Evolutionary conservation across 768 basidiomycete species (phyloP).

Genomic region (Podaxis pistillaris): DNA sequence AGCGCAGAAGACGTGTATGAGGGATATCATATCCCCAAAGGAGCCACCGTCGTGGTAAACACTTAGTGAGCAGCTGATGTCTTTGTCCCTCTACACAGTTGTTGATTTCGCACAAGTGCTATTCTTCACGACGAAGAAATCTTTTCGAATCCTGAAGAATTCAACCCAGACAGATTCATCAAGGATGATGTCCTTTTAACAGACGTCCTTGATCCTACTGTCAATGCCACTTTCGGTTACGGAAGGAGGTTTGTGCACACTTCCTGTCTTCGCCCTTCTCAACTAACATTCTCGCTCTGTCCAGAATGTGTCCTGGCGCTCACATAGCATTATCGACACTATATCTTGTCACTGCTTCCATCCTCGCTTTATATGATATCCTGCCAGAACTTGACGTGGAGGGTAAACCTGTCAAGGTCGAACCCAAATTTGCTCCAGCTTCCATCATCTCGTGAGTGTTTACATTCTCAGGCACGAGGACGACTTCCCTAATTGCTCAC

Average conservation of each 20-base stretch:
- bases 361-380: slow-evolving; percentile 20
- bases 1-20: slow-evolving; percentile 39
- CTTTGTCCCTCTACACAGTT: too few species aligned
- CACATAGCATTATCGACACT: slow-evolving; percentile 2
- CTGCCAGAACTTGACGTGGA: slow-evolving; percentile 13
- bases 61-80: slow-evolving; percentile 14
- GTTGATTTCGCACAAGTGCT: slow-evolving; percentile 16
- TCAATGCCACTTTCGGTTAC: slow-evolving; percentile 17
- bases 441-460: slow-evolving; percentile 10
- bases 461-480: too few species aligned
- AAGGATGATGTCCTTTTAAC: slow-evolving; percentile 5
- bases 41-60: slow-evolving; percentile 16
- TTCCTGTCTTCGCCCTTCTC: background rate
- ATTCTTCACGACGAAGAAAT: slow-evolving; percentile 32
- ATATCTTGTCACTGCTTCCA: slow-evolving; percentile 9
- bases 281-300: background rate
- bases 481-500: background rate
- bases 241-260: slow-evolving; percentile 16
- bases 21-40: slow-evolving; percentile 32
- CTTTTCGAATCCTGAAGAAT: slow-evolving; percentile 31
- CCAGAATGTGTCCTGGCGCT: slow-evolving; percentile 16
- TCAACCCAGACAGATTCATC: slow-evolving; percentile 28
- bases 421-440: background rate
- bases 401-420: slow-evolving; percentile 8
- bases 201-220: slow-evolving; percentile 10